Percentiles rank a stretch among this genome's conserved stretches.
Conservation (phyloP, 257 asterid genomes). For the Solanum etuberosum region DNA sequence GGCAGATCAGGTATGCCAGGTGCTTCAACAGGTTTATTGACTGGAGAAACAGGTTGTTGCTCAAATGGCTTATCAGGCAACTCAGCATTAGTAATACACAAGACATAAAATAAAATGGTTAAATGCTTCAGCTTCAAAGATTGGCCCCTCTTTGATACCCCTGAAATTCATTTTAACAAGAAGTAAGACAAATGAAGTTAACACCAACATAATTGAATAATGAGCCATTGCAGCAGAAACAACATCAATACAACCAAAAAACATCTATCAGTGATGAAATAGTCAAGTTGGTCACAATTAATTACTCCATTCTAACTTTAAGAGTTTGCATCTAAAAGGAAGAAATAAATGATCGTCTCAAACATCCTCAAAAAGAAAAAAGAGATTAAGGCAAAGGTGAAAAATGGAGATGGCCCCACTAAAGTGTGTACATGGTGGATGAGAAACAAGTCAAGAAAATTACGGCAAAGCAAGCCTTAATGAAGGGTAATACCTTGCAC, state of each 20-base stretch:
- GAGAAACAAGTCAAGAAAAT: neutral
- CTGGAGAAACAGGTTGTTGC: constrained; percentile 23
- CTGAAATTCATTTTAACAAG: constrained; percentile 25
- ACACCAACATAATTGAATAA: neutral
- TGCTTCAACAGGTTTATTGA: constrained; percentile 14
- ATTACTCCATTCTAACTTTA: neutral
- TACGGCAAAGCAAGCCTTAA: neutral
- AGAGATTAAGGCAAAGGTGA: neutral
- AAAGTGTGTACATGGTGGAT: neutral
- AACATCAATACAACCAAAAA: neutral
- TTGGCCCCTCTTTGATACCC: constrained; percentile 21
- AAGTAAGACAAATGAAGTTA: neutral
- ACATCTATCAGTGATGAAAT: neutral
- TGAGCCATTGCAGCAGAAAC: neutral
- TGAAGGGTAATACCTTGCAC: neutral
- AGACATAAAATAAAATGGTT: constrained; percentile 34
- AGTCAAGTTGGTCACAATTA: neutral
- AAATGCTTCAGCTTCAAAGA: constrained; percentile 32
- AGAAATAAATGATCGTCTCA: neutral
- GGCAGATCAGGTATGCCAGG: constrained; percentile 31
- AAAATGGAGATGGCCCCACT: neutral
- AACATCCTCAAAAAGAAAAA: neutral
- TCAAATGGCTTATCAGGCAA: constrained; percentile 20
- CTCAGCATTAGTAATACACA: constrained; percentile 28
- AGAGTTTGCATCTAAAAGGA: neutral